Conservation (phyloP, 1,284 basidiomycete genomes). For the Testicularia cyperi region DNA sequence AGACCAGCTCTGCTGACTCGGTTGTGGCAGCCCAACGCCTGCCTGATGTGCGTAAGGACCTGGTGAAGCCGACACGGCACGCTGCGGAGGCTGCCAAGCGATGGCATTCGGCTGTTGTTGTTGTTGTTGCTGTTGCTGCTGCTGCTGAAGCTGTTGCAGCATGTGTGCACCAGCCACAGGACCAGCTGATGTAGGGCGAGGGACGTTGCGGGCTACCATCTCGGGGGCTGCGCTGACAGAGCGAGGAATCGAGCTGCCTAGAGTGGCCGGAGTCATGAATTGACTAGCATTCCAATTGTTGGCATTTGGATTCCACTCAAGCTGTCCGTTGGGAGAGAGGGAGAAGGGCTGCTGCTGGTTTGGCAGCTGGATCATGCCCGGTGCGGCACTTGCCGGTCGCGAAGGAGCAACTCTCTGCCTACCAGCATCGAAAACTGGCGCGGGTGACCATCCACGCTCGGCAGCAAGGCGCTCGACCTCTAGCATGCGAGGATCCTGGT, state of each 20-base stretch:
- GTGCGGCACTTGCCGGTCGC: constrained; percentile 35
- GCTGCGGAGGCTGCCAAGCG: constrained; percentile 23
- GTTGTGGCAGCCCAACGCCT: constrained; percentile 4
- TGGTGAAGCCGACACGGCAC: constrained; percentile 30
- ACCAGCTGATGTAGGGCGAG: neutral
- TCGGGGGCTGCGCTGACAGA: constrained; percentile 42
- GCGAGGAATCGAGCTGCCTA: constrained; percentile 13
- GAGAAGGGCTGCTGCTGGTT: constrained; percentile 22
- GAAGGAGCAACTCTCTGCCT: constrained; percentile 2
- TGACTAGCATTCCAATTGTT: constrained; percentile 33
- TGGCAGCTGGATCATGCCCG: constrained; percentile 37
- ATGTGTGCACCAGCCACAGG: no score
- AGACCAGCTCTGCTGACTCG: neutral
- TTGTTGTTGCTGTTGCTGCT: neutral
- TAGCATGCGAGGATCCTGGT: constrained; percentile 17
- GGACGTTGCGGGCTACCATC: constrained; percentile 12
- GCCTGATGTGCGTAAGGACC: constrained; percentile 7
- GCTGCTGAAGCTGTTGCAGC: constrained; percentile 5
- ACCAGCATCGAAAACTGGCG: constrained; percentile 13
- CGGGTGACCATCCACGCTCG: constrained; percentile 52
- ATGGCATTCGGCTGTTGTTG: constrained; percentile 1
- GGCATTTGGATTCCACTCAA: constrained; percentile 24
- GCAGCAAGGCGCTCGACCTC: constrained; percentile 34
- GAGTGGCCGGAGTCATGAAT: constrained; percentile 12
- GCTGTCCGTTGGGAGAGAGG: constrained; percentile 11